Percentiles rank a stretch among this genome's conserved stretches.
These are phyloP conservation scores for Plasmodium fragile DNA, from an alignment of 169 alveolate genomes.

Conservation along the genomic window DNA sequence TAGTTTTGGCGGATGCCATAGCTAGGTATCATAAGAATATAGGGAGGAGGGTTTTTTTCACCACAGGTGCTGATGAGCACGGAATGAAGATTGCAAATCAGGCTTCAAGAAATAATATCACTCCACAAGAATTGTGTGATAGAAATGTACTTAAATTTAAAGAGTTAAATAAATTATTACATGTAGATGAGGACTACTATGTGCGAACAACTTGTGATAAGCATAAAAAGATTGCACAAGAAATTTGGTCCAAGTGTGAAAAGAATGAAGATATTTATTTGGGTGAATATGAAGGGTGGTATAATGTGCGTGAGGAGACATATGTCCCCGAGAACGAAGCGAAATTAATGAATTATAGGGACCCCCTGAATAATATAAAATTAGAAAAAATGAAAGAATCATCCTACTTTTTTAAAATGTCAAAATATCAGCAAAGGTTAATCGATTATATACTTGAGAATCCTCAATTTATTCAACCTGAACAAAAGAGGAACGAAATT, in stretches of 20 bases:
- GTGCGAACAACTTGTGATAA: constrained; percentile 90
- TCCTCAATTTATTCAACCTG: constrained; percentile 90
- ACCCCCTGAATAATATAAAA: constrained; percentile 89
- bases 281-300: constrained; percentile 93
- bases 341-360: constrained; percentile 87
- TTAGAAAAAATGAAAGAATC: constrained; percentile 90
- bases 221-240: constrained; percentile 87
- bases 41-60: constrained; percentile 88
- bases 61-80: constrained; percentile 95
- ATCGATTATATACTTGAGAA: constrained; percentile 83
- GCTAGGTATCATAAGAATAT: constrained; percentile 86
- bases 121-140: constrained; percentile 91
- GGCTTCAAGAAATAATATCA: constrained; percentile 87
- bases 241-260: constrained; percentile 86
- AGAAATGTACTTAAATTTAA: constrained; percentile 79
- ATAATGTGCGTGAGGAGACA: constrained; percentile 93
- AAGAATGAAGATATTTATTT: constrained; percentile 89
- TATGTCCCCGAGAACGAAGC: constrained; percentile 94
- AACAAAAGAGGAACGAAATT: constrained; percentile 84
- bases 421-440: constrained; percentile 88
- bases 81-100: constrained; percentile 93
- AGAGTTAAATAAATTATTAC: constrained; percentile 73
- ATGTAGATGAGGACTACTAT: constrained; percentile 84
- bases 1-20: constrained; percentile 84
- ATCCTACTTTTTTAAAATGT: constrained; percentile 92